Evolutionary conservation across 2,329 filamentous ascomycete species (phyloP).

Genomic region (Parafenestella ontariensis): DNA sequence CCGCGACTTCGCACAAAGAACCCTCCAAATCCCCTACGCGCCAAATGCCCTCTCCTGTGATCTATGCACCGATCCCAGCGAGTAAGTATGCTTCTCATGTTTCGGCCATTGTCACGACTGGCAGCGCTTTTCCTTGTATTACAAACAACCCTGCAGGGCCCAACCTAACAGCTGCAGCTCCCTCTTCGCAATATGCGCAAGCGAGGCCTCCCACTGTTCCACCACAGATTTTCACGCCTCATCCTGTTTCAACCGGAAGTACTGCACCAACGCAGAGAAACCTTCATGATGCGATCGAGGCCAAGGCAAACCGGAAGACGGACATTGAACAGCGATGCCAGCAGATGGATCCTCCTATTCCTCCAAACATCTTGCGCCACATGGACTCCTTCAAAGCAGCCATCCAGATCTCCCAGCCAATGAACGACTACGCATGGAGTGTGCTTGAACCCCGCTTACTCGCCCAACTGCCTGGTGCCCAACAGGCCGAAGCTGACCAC

Average conservation of each 20-base stretch:
- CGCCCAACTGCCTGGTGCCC: constrained; percentile 70
- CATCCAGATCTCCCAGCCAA: constrained; percentile 70
- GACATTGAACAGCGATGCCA: constrained; percentile 77
- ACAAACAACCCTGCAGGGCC: constrained; percentile 28
- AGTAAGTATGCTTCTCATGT: constrained; percentile 40
- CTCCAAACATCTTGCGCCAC: constrained; percentile 67
- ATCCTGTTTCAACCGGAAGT: constrained; percentile 29
- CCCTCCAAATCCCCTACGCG: constrained; percentile 34
- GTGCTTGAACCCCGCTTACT: constrained; percentile 71
- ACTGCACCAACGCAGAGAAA: constrained; percentile 56
- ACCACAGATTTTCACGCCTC: constrained; percentile 42
- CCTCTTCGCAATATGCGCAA: constrained; percentile 35
- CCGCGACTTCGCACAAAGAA: constrained; percentile 25
- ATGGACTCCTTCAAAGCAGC: constrained; percentile 79
- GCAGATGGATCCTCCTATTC: constrained; percentile 70
- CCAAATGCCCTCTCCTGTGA: constrained; percentile 36
- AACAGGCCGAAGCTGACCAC: constrained; percentile 61
- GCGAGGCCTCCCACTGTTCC: constrained; percentile 43
- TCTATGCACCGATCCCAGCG: constrained; percentile 43
- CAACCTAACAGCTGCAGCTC: constrained; percentile 43
- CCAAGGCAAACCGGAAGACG: constrained; percentile 68
- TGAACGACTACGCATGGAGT: constrained; percentile 75
- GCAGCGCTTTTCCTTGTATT: constrained; percentile 21
- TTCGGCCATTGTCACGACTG: constrained; percentile 18
- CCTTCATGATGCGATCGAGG: constrained; percentile 67